Percentiles rank a stretch among this genome's conserved stretches.
Evolutionary conservation across 2,329 filamentous ascomycete genomes (phyloP).

Genomic region (Colletotrichum sp.): DNA sequence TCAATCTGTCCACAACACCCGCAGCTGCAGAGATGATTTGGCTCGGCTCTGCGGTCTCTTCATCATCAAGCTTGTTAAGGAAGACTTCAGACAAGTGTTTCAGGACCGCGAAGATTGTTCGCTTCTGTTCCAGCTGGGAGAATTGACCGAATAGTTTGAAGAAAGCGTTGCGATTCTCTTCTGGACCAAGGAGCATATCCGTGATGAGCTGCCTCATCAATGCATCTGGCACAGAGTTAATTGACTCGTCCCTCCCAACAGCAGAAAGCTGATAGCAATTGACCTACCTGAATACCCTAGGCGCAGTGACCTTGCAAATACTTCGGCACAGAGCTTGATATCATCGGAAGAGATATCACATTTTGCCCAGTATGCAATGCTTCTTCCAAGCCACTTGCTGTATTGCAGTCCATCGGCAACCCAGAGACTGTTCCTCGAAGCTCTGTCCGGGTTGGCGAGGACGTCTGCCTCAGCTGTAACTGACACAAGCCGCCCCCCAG

Average conservation of each 20-base stretch:
- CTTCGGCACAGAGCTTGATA: slow-evolving; percentile 46
- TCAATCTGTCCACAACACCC: slow-evolving; percentile 56
- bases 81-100: slow-evolving; percentile 51
- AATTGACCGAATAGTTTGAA: slow-evolving; percentile 37
- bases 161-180: slow-evolving; percentile 28
- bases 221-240: slow-evolving; percentile 36
- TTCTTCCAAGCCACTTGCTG: slow-evolving; percentile 73
- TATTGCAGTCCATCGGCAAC: slow-evolving; percentile 69
- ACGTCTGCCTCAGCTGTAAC: slow-evolving; percentile 61
- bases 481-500: slow-evolving; percentile 55
- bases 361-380: slow-evolving; percentile 55
- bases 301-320: slow-evolving; percentile 66
- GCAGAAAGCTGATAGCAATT: not conserved
- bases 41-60: slow-evolving; percentile 22
- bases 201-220: slow-evolving; percentile 43
- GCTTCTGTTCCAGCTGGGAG: slow-evolving; percentile 48
- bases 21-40: slow-evolving; percentile 61
- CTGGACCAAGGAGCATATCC: slow-evolving; percentile 39
- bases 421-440: slow-evolving; percentile 53
- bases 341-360: slow-evolving; percentile 33
- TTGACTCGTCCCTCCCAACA: slow-evolving; percentile 17
- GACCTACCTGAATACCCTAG: slow-evolving; percentile 74
- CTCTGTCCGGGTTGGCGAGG: slow-evolving; percentile 42
- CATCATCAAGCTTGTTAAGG: slow-evolving; percentile 41
- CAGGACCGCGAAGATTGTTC: slow-evolving; percentile 42